Conservation (phyloP, 2,329 filamentous ascomycete genomes). For the Aspergillus sp. region DNA sequence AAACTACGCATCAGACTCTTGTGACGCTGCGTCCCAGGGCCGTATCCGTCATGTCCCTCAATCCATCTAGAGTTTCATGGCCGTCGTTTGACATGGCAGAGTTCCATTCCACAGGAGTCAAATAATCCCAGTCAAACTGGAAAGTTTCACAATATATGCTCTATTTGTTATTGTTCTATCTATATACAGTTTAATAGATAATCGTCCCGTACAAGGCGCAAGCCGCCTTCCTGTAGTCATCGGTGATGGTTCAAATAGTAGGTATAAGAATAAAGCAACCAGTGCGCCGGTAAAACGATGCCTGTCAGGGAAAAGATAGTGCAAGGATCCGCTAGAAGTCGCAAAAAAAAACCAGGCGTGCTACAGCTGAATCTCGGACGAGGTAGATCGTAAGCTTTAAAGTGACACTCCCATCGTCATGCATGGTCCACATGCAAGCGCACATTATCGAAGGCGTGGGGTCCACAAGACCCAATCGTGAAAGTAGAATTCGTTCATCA, state of each 20-base stretch:
- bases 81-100: conserved; percentile 2
- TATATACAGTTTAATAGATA: not conserved
- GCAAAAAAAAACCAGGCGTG: not conserved
- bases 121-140: not conserved
- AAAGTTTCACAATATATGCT: not conserved
- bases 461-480: not conserved
- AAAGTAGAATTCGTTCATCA: not conserved
- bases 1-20: not conserved
- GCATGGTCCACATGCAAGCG: conserved; percentile 4
- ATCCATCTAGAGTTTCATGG: not conserved
- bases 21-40: not conserved
- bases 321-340: not conserved
- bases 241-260: not conserved
- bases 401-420: not conserved
- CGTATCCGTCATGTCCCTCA: conserved; percentile 6
- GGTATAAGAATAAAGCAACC: not conserved
- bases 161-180: not conserved
- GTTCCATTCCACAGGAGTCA: not conserved
- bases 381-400: not conserved
- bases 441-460: not conserved
- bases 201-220: not conserved
- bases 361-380: not conserved
- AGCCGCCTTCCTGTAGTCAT: not conserved
- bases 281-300: conserved; percentile 9
- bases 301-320: not conserved